Conservation (phyloP, 1,284 basidiomycete species). For the Xerocomus alliaceus region DNA sequence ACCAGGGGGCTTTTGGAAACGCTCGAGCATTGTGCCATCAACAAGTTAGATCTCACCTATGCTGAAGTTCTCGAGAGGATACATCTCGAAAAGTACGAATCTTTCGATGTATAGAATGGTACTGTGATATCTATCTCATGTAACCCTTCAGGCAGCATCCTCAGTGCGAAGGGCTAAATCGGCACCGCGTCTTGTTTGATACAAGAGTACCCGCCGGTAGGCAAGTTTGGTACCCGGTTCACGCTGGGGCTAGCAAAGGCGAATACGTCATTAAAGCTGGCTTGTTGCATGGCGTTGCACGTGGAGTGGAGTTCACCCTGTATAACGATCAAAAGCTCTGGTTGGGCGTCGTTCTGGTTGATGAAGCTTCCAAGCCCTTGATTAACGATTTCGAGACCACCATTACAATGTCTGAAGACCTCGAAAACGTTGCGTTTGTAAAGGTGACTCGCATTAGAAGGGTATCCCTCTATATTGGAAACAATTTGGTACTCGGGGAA, state of each 20-base stretch:
- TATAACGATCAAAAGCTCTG: constrained; percentile 7
- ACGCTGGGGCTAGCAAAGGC: not conserved
- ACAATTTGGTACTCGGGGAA: not conserved
- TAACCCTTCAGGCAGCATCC: constrained; percentile 19
- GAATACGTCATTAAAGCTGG: constrained; percentile 22
- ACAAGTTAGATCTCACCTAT: constrained; percentile 20
- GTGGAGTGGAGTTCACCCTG: constrained; percentile 20
- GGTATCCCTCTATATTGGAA: not conserved
- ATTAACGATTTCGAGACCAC: constrained; percentile 27
- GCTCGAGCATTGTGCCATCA: constrained; percentile 5
- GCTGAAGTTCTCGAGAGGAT: constrained; percentile 12
- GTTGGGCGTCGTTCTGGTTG: not conserved
- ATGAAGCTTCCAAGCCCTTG: not conserved
- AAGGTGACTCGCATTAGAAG: constrained; percentile 21
- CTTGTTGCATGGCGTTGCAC: constrained; percentile 21
- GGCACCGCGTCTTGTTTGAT: constrained; percentile 26
- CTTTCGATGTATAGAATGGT: not conserved
- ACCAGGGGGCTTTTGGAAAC: constrained; percentile 21
- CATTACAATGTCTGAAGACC: not conserved
- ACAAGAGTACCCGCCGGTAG: constrained; percentile 6
- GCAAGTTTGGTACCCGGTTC: constrained; percentile 7
- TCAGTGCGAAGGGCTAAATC: constrained; percentile 24
- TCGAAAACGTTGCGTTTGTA: constrained; percentile 4
- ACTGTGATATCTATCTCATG: not conserved
- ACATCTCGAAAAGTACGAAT: constrained; percentile 16